These are phyloP conservation scores for Suillus discolor DNA, from an alignment of 768 basidiomycete genomes.

Conservation along the genomic window DNA sequence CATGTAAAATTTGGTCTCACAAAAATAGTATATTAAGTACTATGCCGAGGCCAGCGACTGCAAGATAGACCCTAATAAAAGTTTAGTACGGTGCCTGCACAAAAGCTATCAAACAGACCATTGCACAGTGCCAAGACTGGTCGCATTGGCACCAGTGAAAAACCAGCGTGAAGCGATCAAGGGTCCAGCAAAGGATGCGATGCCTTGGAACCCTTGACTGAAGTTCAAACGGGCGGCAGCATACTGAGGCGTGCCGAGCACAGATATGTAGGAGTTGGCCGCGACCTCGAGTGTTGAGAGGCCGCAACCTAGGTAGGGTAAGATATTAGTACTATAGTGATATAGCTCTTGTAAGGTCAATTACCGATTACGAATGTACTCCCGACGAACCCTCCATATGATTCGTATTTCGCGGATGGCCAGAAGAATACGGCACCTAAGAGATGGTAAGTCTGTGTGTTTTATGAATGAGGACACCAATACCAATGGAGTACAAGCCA, in stretches of 20 bases:
- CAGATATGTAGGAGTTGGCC: constrained; percentile 80
- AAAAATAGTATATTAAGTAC: constrained; percentile 65
- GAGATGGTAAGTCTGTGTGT: constrained; percentile 8
- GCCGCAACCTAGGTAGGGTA: constrained; percentile 48
- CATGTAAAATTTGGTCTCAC: constrained; percentile 35
- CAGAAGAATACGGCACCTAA: constrained; percentile 77
- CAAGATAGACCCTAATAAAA: constrained; percentile 58
- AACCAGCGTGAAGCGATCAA: constrained; percentile 78
- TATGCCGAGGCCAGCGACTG: constrained; percentile 63
- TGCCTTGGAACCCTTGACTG: constrained; percentile 78
- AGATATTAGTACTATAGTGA: neutral
- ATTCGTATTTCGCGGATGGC: constrained; percentile 69
- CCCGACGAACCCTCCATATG: constrained; percentile 74
- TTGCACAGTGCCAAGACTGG: constrained; percentile 66
- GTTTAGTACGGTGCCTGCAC: constrained; percentile 6
- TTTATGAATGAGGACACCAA: constrained; percentile 1
- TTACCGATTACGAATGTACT: constrained; percentile 71
- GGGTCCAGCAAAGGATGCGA: constrained; percentile 74
- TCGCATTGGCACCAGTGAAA: constrained; percentile 65
- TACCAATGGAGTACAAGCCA: constrained; percentile 57
- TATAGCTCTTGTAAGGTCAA: constrained; percentile 8
- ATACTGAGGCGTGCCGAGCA: constrained; percentile 66
- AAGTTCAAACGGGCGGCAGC: constrained; percentile 79
- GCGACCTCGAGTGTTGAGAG: constrained; percentile 69
- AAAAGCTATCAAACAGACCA: constrained; percentile 38